Evolutionary conservation across 352 stramenopile genomes (phyloP).

Genomic region (Phytopythium boreale): DNA sequence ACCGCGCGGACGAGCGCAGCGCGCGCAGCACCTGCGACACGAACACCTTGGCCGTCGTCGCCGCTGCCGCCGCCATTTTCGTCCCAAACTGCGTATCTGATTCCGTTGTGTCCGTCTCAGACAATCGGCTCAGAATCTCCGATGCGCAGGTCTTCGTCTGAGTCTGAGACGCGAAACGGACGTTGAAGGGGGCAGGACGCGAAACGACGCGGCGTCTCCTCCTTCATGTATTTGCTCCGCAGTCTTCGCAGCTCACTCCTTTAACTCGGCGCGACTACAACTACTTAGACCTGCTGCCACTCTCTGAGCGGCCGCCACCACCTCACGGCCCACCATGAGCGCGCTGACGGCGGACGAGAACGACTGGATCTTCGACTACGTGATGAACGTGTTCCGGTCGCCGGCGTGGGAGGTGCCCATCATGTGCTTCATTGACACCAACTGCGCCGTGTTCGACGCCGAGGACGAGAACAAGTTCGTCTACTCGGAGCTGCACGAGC

Average conservation of each 20-base stretch:
- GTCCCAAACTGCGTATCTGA: neutral
- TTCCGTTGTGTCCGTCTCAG: neutral
- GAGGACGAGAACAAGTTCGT: constrained; percentile 89
- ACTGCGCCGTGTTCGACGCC: constrained; percentile 87
- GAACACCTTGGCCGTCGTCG: constrained; percentile 57
- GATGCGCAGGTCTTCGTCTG: constrained; percentile 12
- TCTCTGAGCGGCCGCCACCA: neutral
- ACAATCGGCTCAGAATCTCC: neutral
- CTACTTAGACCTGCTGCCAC: no score
- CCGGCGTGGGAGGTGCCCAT: constrained; percentile 83
- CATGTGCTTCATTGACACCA: constrained; percentile 90
- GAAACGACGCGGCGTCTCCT: constrained; percentile 22
- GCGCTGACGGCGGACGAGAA: constrained; percentile 61
- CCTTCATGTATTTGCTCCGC: neutral
- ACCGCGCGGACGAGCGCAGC: constrained; percentile 27
- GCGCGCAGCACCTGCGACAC: constrained; percentile 48
- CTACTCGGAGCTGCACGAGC: constrained; percentile 80
- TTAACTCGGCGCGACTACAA: neutral
- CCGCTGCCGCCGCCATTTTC: neutral
- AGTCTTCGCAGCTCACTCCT: neutral
- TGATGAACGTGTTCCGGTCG: constrained; percentile 87
- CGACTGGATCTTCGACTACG: constrained; percentile 89
- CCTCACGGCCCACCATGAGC: constrained; percentile 8
- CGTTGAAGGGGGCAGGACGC: constrained; percentile 8
- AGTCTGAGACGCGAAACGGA: constrained; percentile 11